These are phyloP conservation scores for Stagonosporopsis vannaccii DNA, from an alignment of 2,329 filamentous ascomycete genomes.

Conservation along the genomic window DNA sequence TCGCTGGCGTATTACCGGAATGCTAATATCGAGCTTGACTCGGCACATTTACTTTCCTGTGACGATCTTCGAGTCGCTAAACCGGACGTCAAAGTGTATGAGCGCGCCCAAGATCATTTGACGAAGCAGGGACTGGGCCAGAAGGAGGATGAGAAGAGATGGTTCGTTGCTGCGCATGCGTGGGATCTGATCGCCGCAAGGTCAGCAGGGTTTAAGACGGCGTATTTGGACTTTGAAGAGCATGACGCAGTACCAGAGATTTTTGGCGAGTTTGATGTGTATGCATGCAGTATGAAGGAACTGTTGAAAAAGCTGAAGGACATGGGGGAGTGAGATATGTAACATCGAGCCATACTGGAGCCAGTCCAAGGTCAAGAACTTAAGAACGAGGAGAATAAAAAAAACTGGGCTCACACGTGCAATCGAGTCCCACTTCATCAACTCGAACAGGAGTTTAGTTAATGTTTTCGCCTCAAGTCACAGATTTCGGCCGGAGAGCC, in stretches of 20 bases:
- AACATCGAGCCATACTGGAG: no score
- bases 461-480: no score
- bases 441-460: no score
- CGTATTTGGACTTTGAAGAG: conserved; percentile 36
- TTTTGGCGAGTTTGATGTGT: conserved; percentile 37
- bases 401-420: no score
- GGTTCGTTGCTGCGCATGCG: conserved; percentile 38
- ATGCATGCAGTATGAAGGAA: conserved; percentile 32
- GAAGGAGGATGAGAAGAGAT: conserved; percentile 25
- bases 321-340: no score
- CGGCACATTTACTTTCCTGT: conserved; percentile 30
- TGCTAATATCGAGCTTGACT: conserved; percentile 29
- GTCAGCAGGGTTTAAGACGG: conserved; percentile 34
- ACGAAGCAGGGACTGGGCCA: conserved; percentile 7
- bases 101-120: conserved; percentile 27
- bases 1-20: conserved; percentile 27
- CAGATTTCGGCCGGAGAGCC: no score
- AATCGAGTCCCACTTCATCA: no score
- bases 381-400: no score
- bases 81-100: conserved; percentile 32
- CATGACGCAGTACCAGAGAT: conserved; percentile 33
- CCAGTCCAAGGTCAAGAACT: no score
- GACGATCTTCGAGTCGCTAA: conserved; percentile 32
- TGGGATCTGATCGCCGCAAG: conserved; percentile 34
- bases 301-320: conserved; percentile 29